phyloP scores from a whole-genome alignment of 805 yeast species.

The Lachancea sp. region DNA sequence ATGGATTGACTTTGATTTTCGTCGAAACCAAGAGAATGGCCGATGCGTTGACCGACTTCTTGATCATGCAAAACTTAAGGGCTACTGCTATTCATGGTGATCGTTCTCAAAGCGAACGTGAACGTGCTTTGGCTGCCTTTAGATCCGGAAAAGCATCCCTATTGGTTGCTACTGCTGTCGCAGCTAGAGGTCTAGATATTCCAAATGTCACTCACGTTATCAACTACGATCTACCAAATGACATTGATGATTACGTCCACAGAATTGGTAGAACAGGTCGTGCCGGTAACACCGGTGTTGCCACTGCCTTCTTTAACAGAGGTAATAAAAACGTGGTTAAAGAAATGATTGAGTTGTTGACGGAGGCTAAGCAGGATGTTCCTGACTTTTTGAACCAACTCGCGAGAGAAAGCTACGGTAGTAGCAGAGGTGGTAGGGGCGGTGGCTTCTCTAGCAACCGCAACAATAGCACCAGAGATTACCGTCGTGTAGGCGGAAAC shows the following conservation, averaged over 20 bases:
- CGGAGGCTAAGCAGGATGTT: conserved; percentile 96
- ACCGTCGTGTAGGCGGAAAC: conserved; percentile 38
- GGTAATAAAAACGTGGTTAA: conserved; percentile 83
- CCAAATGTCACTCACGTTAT: conserved; percentile 98
- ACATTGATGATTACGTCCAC: conserved; percentile 97
- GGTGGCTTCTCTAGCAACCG: conserved; percentile 39
- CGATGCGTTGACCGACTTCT: conserved; percentile 86
- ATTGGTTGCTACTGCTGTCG: conserved; percentile 98
- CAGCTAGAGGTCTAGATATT: conserved; percentile 99
- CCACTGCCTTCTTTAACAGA: conserved; percentile 98
- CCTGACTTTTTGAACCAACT: conserved; percentile 81
- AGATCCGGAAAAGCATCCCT: conserved; percentile 88
- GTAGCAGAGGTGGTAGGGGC: conserved; percentile 45
- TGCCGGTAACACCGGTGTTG: conserved; percentile 99
- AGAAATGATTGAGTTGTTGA: conserved; percentile 77
- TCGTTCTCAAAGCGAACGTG: conserved; percentile 96
- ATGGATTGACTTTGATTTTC: conserved; percentile 86
- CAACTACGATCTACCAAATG: conserved; percentile 94
- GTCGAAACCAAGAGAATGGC: conserved; percentile 99
- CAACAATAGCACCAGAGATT: conserved; percentile 41
- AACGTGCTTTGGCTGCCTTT: conserved; percentile 91
- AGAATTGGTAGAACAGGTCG: conserved; percentile 99
- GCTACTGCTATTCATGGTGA: conserved; percentile 99
- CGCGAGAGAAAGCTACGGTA: conserved; percentile 64
- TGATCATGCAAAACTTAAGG: conserved; percentile 82